Conservation (phyloP, 2,329 filamentous ascomycete genomes). For the Claviceps capensis region DNA sequence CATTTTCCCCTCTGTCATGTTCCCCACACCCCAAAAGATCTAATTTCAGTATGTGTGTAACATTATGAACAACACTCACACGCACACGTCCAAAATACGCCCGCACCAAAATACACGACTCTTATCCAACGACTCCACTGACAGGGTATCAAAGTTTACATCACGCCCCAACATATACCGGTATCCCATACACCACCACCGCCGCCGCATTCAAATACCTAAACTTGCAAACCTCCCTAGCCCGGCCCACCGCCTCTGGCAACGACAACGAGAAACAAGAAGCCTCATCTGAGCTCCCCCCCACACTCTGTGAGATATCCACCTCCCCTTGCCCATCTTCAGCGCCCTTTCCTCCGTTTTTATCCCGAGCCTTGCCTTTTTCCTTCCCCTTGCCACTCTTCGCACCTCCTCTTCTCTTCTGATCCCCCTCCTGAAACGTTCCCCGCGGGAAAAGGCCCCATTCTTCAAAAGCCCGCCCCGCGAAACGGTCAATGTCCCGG, state of each 20-base stretch:
- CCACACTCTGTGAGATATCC: not conserved
- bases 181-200: conserved; percentile 88
- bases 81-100: too few relatives aligned
- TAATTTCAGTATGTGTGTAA: too few relatives aligned
- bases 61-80: too few relatives aligned
- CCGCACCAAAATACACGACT: not conserved
- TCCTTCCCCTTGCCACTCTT: not conserved
- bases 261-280: conserved; percentile 21
- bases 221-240: conserved; percentile 69
- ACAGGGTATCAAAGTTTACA: not conserved
- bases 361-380: not conserved
- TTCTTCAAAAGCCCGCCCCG: conserved; percentile 61
- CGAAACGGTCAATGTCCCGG: conserved; percentile 90
- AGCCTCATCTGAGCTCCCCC: too few relatives aligned
- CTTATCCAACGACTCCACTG: not conserved
- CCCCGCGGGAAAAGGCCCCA: conserved; percentile 62
- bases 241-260: conserved; percentile 67
- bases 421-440: conserved; percentile 24
- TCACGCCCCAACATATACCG: conserved; percentile 56
- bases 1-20: too few relatives aligned
- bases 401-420: conserved; percentile 10
- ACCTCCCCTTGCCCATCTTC: conserved; percentile 1
- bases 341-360: not conserved
- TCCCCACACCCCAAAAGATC: too few relatives aligned
- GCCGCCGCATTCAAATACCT: conserved; percentile 87